Base-by-base conservation (phyloP, 2,329 filamentous ascomycete genomes). In the Teratosphaeria gauchensis region DNA sequence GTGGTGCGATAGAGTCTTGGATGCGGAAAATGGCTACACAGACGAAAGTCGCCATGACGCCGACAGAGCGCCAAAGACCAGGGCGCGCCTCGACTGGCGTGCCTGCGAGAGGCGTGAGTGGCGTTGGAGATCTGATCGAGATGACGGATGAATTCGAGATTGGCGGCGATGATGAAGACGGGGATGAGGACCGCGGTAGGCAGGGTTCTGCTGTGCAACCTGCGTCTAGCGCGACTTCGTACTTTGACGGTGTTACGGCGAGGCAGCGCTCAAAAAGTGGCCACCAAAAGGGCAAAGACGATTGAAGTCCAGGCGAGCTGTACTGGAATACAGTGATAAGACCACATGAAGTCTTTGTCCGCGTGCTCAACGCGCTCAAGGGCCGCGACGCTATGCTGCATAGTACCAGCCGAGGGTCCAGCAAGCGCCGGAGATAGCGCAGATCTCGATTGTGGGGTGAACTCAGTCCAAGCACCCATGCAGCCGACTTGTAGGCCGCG, bases 1-100 rank as follows among this genome's bases (percentile, higher is more conserved):
- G 92, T 1, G 88, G 90, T 5, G 87, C 88, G 2, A 86, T 97
- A 32, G 94, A 97, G 74, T 88, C 86, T 1, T 99, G 94, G 91
- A 79, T 97, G 60, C 82, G 92, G 61, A 90, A 90, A 62, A 85
- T 95, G 42, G 90, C 90, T 60, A 78, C 81, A 5, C 86, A 86
- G 68, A 79, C 82, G 4, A 74, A 71, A 48, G 72, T 56, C 9
- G 64, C 61, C 9, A 60, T 64, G 56, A 59, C 63, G 33, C 56
- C 59, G 9, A 56, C 62, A 5, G 62, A 63, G 32, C 35, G 59
- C 46, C 58, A 58, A 9, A 60, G 54, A 48, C 63, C 63, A 28
- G 65, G 62, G 21, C 64, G 70, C 66, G 64, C 72, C 60, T 58
- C 65, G 31, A 63, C 68, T 58, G 57, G 75, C 55, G 62, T 64